Conservation (phyloP, 306 rosid species). For the Ormosia semicastrata region DNA sequence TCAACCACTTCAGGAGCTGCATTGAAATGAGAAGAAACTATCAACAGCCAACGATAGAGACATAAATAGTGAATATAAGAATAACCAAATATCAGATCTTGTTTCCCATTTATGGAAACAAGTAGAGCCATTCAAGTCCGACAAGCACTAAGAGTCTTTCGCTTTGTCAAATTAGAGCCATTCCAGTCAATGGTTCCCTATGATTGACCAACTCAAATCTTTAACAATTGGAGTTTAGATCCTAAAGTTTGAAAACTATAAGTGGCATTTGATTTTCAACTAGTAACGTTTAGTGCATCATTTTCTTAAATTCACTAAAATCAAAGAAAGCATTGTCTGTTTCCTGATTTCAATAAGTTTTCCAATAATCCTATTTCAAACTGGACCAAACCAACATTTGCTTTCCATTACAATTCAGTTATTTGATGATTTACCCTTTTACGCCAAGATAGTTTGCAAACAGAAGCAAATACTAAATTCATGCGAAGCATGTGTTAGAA, state of each 20-base stretch:
- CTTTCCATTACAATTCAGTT: neutral
- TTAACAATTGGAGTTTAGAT: neutral
- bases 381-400: constrained; percentile 5
- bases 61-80: neutral
- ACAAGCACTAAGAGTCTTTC: neutral
- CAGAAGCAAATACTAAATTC: constrained; percentile 1
- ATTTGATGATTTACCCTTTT: constrained; percentile 8
- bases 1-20: constrained; percentile 97
- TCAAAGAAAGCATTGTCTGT: neutral
- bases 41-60: constrained; percentile 9
- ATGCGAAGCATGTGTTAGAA: neutral
- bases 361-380: neutral
- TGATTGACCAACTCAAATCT: neutral
- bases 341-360: constrained; percentile 5
- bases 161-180: neutral
- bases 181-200: neutral
- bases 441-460: neutral
- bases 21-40: constrained; percentile 17
- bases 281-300: neutral
- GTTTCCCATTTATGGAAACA: neutral
- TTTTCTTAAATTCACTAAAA: constrained; percentile 5
- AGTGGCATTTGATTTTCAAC: neutral
- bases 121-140: neutral
- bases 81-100: constrained; percentile 5
- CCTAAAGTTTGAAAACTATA: neutral